Conservation (phyloP, 352 stramenopile species). For the Thraustochytrium striatum region DNA sequence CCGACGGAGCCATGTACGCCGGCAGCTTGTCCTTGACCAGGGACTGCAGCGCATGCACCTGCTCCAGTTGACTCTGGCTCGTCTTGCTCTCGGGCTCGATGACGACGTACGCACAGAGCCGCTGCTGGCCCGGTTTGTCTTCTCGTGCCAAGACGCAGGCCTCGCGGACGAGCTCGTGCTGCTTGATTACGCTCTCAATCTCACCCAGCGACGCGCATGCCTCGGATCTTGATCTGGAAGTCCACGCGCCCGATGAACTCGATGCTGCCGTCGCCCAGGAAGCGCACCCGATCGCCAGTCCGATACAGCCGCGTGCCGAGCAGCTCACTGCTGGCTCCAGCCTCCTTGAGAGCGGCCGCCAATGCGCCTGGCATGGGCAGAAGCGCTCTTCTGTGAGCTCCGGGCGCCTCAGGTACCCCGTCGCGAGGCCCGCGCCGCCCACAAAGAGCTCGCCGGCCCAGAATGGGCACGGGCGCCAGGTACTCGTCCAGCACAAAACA, state of each 20-base stretch:
- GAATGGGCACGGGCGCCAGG: slow-evolving; percentile 63
- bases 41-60: slow-evolving; percentile 48
- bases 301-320: slow-evolving; percentile 55
- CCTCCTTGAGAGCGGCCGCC: background rate
- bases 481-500: slow-evolving; percentile 71
- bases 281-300: slow-evolving; percentile 68
- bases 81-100: slow-evolving; percentile 8
- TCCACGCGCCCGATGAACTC: slow-evolving; percentile 68
- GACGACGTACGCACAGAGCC: slow-evolving; percentile 63
- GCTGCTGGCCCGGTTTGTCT: slow-evolving; percentile 42
- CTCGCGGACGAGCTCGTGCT: slow-evolving; percentile 56
- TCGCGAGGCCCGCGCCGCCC: slow-evolving; percentile 71
- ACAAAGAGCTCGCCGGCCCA: slow-evolving; percentile 75
- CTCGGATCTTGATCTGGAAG: slow-evolving; percentile 70
- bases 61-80: slow-evolving; percentile 12
- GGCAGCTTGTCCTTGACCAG: slow-evolving; percentile 58
- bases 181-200: slow-evolving; percentile 64
- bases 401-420: slow-evolving; percentile 73
- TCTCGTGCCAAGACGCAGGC: slow-evolving; percentile 60
- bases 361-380: slow-evolving; percentile 43
- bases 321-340: background rate
- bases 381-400: slow-evolving; percentile 72
- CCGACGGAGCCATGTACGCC: slow-evolving; percentile 66
- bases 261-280: slow-evolving; percentile 59
- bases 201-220: slow-evolving; percentile 71